A percentile compares a stretch with the other conserved stretches of the same genome.
phyloP scores from a whole-genome alignment of 2,329 filamentous ascomycete genomes.

The Stagonosporopsis rhizophila region DNA sequence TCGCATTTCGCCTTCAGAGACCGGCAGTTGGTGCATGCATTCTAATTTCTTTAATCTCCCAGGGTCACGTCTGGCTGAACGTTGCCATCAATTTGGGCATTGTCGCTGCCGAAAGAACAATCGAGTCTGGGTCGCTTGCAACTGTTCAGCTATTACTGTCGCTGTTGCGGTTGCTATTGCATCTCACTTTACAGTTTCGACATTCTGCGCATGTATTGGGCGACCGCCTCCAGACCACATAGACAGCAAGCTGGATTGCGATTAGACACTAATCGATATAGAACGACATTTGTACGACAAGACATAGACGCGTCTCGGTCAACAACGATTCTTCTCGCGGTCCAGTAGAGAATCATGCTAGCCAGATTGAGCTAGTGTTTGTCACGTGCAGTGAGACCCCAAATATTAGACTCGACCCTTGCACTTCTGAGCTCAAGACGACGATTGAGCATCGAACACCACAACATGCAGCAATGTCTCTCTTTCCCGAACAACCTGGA shows the following conservation, averaged over 20 bases:
- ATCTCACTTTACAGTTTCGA: background rate
- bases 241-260: background rate
- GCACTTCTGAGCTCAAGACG: background rate
- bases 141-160: background rate
- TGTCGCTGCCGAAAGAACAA: background rate
- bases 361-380: background rate
- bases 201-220: background rate
- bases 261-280: background rate
- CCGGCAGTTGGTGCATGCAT: background rate
- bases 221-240: background rate
- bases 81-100: background rate
- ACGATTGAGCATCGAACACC: background rate
- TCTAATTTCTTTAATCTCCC: background rate
- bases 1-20: background rate
- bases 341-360: background rate
- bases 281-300: background rate
- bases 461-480: background rate
- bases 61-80: background rate
- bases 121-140: background rate
- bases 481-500: background rate
- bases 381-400: background rate
- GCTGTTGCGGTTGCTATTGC: background rate
- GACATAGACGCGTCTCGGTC: background rate
- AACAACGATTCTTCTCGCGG: background rate
- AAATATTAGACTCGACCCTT: background rate